These are phyloP conservation scores for Ascochyta rabiei DNA, from an alignment of 2,329 filamentous ascomycete genomes.

Conservation along the genomic window DNA sequence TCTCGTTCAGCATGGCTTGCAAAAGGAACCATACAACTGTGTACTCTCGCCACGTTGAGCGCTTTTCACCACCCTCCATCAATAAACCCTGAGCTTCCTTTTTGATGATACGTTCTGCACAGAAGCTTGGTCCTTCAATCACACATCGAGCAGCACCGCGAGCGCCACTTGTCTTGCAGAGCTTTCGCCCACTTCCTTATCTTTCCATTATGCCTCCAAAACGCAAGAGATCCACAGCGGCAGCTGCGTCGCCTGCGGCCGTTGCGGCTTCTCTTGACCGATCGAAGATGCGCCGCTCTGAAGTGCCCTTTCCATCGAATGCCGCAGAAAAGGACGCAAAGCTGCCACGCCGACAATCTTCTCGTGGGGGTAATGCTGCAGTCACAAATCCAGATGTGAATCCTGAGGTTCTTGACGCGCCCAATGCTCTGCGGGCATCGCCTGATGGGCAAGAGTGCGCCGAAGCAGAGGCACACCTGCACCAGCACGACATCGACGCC, in stretches of 20 bases:
- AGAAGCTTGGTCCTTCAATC: slow-evolving; percentile 21
- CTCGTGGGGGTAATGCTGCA: slow-evolving; percentile 29
- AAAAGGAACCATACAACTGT: slow-evolving; percentile 11
- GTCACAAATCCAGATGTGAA: slow-evolving; percentile 45
- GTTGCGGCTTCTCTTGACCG: slow-evolving; percentile 16
- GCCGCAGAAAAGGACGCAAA: slow-evolving; percentile 19
- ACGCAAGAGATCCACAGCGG: slow-evolving; percentile 37
- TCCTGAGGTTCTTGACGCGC: slow-evolving; percentile 51
- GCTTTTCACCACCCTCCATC: slow-evolving; percentile 7
- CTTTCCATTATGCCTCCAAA: slow-evolving; percentile 35
- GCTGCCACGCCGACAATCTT: slow-evolving; percentile 34
- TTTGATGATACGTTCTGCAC: slow-evolving; percentile 41
- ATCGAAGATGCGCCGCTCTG: slow-evolving; percentile 27
- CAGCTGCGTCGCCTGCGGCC: slow-evolving; percentile 23
- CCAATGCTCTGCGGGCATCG: slow-evolving; percentile 51
- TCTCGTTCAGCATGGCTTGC: slow-evolving; percentile 21
- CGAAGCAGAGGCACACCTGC: slow-evolving; percentile 15
- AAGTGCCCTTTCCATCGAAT: slow-evolving; percentile 34
- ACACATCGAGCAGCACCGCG: slow-evolving; percentile 26
- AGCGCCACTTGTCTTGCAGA: slow-evolving; percentile 20
- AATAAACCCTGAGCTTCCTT: slow-evolving; percentile 11
- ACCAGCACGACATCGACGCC: slow-evolving; percentile 17
- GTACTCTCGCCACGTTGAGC: slow-evolving; percentile 1
- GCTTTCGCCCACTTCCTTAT: slow-evolving; percentile 9
- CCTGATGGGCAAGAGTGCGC: slow-evolving; percentile 47